Percentiles rank a stretch among this genome's conserved stretches.
phyloP scores from a whole-genome alignment of 768 basidiomycete species.

The Rhodotorula kratochvilovae region DNA sequence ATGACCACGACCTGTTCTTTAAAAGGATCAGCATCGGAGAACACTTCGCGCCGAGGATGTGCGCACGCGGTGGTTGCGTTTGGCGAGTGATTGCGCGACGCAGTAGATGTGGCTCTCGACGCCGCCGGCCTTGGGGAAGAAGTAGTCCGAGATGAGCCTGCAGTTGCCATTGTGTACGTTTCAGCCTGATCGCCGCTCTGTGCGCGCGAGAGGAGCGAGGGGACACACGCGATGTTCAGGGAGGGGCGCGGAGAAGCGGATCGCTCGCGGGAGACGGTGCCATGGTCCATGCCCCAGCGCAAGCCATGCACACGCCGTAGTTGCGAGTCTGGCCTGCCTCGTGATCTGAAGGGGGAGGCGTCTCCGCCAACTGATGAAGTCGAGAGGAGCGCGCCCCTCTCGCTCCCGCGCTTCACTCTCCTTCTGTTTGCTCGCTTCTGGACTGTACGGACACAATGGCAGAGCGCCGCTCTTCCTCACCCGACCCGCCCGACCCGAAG shows the following conservation, averaged over 20 bases:
- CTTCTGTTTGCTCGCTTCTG: too few relatives aligned
- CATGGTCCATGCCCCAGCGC: not conserved
- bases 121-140: constrained; percentile 86
- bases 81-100: constrained; percentile 75
- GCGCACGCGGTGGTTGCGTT: constrained; percentile 74
- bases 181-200: too few relatives aligned
- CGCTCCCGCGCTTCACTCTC: too few relatives aligned
- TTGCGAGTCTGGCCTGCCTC: not conserved
- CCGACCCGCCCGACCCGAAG: not conserved
- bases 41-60: not conserved
- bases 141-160: constrained; percentile 63
- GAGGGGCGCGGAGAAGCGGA: not conserved
- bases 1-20: constrained; percentile 75
- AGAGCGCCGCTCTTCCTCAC: not conserved
- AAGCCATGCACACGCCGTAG: not conserved
- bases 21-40: not conserved
- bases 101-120: constrained; percentile 96
- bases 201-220: too few relatives aligned
- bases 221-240: constrained; percentile 31
- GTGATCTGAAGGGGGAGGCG: too few relatives aligned
- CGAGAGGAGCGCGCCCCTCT: too few relatives aligned
- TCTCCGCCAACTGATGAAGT: not conserved
- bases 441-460: not conserved
- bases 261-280: not conserved
- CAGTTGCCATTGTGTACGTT: too few relatives aligned